Evolutionary conservation across 202 grass and related monocot genomes (phyloP).

Genomic region (Panicum hallii): DNA sequence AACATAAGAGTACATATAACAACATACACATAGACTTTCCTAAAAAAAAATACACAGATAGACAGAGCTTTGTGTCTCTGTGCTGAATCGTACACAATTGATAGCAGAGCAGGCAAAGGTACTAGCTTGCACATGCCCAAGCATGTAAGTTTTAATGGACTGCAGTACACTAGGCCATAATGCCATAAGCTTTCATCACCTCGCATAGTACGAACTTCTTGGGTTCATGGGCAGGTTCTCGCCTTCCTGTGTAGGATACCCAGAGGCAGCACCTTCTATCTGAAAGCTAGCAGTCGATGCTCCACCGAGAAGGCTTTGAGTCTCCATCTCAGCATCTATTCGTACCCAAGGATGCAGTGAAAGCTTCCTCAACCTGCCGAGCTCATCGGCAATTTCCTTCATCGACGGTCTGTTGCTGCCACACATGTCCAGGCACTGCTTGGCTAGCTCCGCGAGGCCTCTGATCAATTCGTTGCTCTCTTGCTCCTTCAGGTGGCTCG

Average conservation of each 20-base stretch:
- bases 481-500: constrained; percentile 40
- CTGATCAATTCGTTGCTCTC: constrained; percentile 41
- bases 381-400: constrained; percentile 52
- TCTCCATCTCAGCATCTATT: neutral
- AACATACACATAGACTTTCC: too few species aligned
- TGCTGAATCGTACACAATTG: too few species aligned
- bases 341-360: constrained; percentile 48
- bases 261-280: neutral
- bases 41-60: too few species aligned
- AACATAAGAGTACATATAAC: too few species aligned
- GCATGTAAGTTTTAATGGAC: too few species aligned
- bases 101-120: too few species aligned
- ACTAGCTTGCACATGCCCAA: too few species aligned
- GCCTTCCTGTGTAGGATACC: neutral
- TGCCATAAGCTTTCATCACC: neutral
- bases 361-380: constrained; percentile 48
- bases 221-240: constrained; percentile 45
- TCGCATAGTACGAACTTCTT: constrained; percentile 29
- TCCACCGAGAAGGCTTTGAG: neutral
- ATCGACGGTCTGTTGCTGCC: constrained; percentile 54
- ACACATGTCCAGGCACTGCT: constrained; percentile 59
- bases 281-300: neutral
- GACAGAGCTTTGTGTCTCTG: too few species aligned
- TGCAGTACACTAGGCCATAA: neutral
- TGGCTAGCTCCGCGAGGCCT: constrained; percentile 52